A percentile compares a stretch with the other conserved stretches of the same genome.
Evolutionary conservation across 164 flowering plant genomes (phyloP).

Genomic region (Echeveria elegans): DNA sequence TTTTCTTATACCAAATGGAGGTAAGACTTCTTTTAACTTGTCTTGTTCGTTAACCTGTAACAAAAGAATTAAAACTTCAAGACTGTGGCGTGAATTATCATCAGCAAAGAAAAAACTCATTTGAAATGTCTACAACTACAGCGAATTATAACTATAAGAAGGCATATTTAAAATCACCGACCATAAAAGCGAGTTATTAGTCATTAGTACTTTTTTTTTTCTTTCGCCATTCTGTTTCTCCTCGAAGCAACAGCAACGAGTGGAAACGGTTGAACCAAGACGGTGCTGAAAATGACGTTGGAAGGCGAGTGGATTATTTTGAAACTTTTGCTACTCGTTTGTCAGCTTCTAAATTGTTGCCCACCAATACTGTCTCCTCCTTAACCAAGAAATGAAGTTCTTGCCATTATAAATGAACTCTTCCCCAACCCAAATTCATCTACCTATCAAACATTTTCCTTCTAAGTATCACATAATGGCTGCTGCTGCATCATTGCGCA

Average conservation of each 20-base stretch:
- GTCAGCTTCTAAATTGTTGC: constrained; percentile 4
- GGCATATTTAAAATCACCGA: background rate
- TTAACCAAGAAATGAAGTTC: background rate
- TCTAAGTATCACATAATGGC: background rate
- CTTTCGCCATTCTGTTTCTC: too few relatives aligned
- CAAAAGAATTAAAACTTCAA: too few relatives aligned
- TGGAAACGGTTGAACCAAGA: background rate
- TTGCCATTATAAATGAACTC: background rate
- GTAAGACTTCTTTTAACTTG: background rate
- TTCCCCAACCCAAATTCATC: background rate
- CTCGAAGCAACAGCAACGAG: too few relatives aligned
- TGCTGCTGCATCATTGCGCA: background rate
- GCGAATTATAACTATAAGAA: too few relatives aligned
- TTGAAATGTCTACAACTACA: too few relatives aligned
- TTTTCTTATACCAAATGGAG: too few relatives aligned
- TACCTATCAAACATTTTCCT: background rate
- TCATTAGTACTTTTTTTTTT: background rate
- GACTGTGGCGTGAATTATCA: too few relatives aligned
- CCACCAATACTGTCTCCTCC: background rate
- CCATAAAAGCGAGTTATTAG: background rate
- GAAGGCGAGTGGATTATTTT: background rate
- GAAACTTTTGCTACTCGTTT: background rate
- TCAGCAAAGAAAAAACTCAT: too few relatives aligned
- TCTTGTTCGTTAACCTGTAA: background rate
- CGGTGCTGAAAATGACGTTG: background rate